A percentile compares a stretch with the other conserved stretches of the same genome.
Evolutionary conservation across 805 yeast genomes (phyloP).

Genomic region (Saccharomycopsis fodiens): DNA sequence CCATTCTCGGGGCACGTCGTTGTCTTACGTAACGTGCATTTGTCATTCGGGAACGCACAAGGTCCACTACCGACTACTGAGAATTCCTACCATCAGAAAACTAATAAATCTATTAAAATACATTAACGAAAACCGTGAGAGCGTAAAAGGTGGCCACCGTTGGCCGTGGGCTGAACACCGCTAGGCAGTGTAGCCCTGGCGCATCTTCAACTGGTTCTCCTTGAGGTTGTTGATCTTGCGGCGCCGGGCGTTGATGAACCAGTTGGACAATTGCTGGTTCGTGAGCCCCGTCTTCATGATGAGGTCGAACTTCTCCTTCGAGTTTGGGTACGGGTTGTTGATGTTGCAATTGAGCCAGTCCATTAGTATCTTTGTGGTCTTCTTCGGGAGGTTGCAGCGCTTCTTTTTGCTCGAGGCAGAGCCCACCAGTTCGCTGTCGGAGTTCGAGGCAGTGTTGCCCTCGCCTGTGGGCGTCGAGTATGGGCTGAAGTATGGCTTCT

Average conservation of each 20-base stretch:
- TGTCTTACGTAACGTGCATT: too few relatives aligned
- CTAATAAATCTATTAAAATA: too few relatives aligned
- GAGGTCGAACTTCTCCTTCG: constrained; percentile 63
- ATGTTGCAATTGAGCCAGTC: constrained; percentile 64
- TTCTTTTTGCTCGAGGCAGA: constrained; percentile 28
- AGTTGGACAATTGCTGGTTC: constrained; percentile 72
- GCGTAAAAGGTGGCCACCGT: background rate
- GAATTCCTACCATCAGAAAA: too few relatives aligned
- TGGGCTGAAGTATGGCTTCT: background rate
- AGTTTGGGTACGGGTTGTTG: constrained; percentile 73
- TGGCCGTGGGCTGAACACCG: too few relatives aligned
- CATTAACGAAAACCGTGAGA: background rate
- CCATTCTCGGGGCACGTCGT: too few relatives aligned
- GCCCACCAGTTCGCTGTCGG: background rate
- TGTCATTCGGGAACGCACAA: too few relatives aligned
- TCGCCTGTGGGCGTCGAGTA: constrained; percentile 1
- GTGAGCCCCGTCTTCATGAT: constrained; percentile 69
- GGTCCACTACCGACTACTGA: too few relatives aligned
- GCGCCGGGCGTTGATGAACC: constrained; percentile 86
- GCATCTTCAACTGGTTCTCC: constrained; percentile 22
- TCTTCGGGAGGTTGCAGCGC: constrained; percentile 72
- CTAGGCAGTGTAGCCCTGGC: background rate
- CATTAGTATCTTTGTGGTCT: constrained; percentile 63
- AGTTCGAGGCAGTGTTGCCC: background rate
- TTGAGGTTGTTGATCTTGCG: constrained; percentile 49